Evolutionary conservation across 805 yeast species (phyloP), one percentile per base, ranked within the genome.

Genomic region (Hanseniaspora jakobsenii): DNA sequence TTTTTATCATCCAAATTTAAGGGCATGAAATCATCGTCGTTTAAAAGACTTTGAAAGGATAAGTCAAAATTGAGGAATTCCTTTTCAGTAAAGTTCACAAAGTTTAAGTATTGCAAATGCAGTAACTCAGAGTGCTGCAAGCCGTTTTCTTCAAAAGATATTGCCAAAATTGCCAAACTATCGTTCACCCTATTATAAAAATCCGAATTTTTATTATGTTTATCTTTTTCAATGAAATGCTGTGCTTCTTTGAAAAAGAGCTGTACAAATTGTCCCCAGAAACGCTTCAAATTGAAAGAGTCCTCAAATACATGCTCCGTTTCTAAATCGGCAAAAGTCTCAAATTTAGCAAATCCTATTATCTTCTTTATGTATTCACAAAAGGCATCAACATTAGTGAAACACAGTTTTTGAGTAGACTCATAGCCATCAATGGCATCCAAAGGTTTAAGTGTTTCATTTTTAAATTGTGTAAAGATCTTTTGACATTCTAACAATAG

Each of bases 21-120:
- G 10, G 95, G 94, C 85, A 83, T 84, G 51, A 84, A 83, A 57
- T 84, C 91, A 57, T 89, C 96, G 19, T 79, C 78, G 49, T 74
- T 72, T 29, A 86, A 72, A 5, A 79, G 64, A 8, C 69, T 68
- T 26, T 67, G 62, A 62, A 86, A 89, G 38, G 78, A 79, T 10
- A 58, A 58, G 19, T 71, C 66, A 59, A 85, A 84, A 13, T 70
- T 69, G 48, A 63, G 64, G 12, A 74, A 69, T 19, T 77, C 62
- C 9, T 71, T 64, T 2, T 69, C 68, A n/a, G 83, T 75, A 54
- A 71, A 81, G 50, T 72, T 71, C 38, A 72, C 66, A 55, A 85
- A 78, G 6, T 78, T 59, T 2, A 67, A 55, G 24, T 81, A 62
- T 52, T 86, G 59, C 14, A 83, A 63, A 12, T 75, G 73, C 55